phyloP scores from a whole-genome alignment of 345 rosid species.

The Hibiscus trionum region DNA sequence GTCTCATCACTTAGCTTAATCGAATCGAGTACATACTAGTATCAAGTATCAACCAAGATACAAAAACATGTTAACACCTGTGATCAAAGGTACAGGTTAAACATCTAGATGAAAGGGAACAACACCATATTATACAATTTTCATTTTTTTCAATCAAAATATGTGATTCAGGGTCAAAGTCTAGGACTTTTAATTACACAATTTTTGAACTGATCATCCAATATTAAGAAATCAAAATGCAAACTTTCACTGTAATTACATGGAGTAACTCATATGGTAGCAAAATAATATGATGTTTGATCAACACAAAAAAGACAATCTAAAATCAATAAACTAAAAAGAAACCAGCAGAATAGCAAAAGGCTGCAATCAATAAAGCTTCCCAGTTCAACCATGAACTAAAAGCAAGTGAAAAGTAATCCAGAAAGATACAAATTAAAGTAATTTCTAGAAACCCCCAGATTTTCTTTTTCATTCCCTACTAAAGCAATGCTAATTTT shows the following conservation, averaged over 20 bases:
- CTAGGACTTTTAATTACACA: background rate
- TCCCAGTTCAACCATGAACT: background rate
- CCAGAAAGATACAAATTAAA: background rate
- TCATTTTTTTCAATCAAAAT: background rate
- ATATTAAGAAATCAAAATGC: background rate
- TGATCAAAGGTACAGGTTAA: background rate
- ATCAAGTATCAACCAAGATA: background rate
- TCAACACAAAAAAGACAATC: background rate
- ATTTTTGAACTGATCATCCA: no score
- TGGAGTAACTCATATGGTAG: background rate
- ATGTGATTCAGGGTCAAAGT: background rate
- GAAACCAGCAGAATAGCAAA: background rate
- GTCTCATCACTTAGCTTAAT: background rate
- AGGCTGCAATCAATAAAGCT: background rate
- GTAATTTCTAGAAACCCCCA: background rate
- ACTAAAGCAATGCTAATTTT: no score
- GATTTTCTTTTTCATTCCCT: no score
- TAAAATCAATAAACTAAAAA: background rate
- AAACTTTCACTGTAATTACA: background rate
- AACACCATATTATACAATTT: background rate
- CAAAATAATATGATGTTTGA: background rate
- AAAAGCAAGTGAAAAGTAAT: background rate
- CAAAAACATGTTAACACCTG: background rate
- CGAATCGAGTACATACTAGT: background rate
- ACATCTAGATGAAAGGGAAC: background rate